phyloP scores from a whole-genome alignment of 306 rosid genomes.

The Arachis stenosperma region DNA sequence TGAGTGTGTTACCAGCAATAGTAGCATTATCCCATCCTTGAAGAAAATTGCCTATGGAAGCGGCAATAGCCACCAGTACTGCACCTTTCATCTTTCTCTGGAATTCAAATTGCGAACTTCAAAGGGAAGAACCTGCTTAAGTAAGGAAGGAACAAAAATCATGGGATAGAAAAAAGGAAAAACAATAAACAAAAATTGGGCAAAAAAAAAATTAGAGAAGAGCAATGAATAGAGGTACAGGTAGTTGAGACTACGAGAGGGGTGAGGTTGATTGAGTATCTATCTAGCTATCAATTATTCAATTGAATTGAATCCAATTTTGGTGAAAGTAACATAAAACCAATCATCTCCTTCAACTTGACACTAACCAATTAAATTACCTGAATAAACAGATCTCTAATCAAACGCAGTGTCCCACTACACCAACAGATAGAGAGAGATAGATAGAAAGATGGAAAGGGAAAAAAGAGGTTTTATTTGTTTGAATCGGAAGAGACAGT shows the following conservation, averaged over 20 bases:
- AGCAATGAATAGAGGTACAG: background rate
- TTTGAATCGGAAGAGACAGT: background rate
- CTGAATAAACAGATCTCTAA: constrained; percentile 26
- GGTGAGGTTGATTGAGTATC: constrained; percentile 21
- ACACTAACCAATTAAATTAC: constrained; percentile 8
- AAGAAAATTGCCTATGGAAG: constrained; percentile 80
- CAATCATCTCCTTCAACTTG: background rate
- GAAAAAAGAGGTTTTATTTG: background rate
- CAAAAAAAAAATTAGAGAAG: background rate
- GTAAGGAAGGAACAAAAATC: background rate
- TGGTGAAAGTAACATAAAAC: background rate
- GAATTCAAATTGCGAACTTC: background rate
- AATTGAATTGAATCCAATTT: background rate
- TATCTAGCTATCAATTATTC: background rate
- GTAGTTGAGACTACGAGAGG: constrained; percentile 15
- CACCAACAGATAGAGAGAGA: background rate
- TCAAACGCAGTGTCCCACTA: background rate
- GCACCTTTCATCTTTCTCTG: constrained; percentile 67
- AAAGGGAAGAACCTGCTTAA: background rate
- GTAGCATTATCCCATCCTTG: constrained; percentile 98
- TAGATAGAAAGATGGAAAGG: background rate
- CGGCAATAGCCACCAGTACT: constrained; percentile 78
- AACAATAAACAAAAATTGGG: background rate
- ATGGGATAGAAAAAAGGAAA: background rate
- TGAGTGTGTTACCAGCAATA: constrained; percentile 66